Evolutionary conservation across 2,329 filamentous ascomycete genomes (phyloP).

Genomic region (Hypoxylon sp.): DNA sequence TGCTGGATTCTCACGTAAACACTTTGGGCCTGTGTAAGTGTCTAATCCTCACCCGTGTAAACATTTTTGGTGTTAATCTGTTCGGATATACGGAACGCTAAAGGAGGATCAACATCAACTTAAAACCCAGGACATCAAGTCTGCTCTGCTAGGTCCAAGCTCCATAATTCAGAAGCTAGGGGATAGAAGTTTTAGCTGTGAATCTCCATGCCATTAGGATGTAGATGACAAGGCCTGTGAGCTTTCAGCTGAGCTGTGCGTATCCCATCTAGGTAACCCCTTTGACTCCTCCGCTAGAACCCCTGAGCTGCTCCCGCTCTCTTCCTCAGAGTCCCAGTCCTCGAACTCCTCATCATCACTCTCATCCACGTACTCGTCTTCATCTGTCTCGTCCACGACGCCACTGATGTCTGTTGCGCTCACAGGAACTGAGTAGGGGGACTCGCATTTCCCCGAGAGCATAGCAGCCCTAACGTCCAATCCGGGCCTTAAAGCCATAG

Average conservation of each 20-base stretch:
- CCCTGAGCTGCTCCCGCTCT: background rate
- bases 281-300: conserved; percentile 3
- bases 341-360: conserved; percentile 11
- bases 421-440: conserved; percentile 27
- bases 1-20: background rate
- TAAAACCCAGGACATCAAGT: conserved; percentile 9
- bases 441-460: conserved; percentile 29
- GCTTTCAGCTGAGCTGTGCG: conserved; percentile 9
- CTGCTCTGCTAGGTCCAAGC: background rate
- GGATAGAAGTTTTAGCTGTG: background rate
- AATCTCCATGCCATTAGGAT: conserved; percentile 10
- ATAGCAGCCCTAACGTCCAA: conserved; percentile 21
- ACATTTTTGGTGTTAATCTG: background rate
- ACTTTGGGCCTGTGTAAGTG: background rate
- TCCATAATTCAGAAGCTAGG: conserved; percentile 10
- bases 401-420: conserved; percentile 17
- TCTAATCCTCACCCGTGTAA: background rate
- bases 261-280: conserved; percentile 6
- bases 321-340: conserved; percentile 21
- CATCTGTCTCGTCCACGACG: conserved; percentile 15
- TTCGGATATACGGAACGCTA: background rate
- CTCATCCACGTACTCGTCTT: conserved; percentile 22
- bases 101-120: background rate
- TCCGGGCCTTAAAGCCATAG: background rate
- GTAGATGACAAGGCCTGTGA: conserved; percentile 24